phyloP scores from a whole-genome alignment of 257 asterid genomes.

The Scutellaria galericulata region DNA sequence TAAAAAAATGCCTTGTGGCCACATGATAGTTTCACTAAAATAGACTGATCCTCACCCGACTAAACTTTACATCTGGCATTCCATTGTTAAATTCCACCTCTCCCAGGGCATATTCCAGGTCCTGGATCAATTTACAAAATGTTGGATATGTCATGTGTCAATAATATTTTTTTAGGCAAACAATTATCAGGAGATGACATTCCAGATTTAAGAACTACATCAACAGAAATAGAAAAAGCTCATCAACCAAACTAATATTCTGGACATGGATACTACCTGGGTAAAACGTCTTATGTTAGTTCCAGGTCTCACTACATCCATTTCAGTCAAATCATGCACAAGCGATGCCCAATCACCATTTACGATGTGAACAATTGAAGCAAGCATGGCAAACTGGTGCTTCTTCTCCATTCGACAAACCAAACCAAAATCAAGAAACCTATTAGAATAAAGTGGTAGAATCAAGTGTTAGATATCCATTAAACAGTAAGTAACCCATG shows the following conservation, averaged over 20 bases:
- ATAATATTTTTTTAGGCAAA: slow-evolving; percentile 8
- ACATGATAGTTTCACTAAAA: slow-evolving; percentile 19
- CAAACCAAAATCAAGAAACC: slow-evolving; percentile 98
- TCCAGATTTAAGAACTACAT: slow-evolving; percentile 2
- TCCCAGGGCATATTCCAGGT: slow-evolving; percentile 75
- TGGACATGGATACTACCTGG: slow-evolving; percentile 61
- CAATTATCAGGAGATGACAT: slow-evolving; percentile 18
- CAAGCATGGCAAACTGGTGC: slow-evolving; percentile 95
- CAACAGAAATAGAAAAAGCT: slow-evolving; percentile 15
- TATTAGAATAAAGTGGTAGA: slow-evolving; percentile 34
- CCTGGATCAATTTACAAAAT: slow-evolving; percentile 57
- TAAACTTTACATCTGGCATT: slow-evolving; percentile 81
- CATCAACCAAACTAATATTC: slow-evolving; percentile 25
- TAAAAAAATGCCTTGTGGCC: not conserved
- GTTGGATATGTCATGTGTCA: slow-evolving; percentile 28
- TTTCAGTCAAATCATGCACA: slow-evolving; percentile 75
- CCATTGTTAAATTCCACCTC: slow-evolving; percentile 73
- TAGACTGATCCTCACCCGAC: slow-evolving; percentile 68
- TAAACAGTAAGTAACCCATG: slow-evolving; percentile 21
- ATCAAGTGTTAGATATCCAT: slow-evolving; percentile 29
- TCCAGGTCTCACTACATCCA: slow-evolving; percentile 89
- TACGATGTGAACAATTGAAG: slow-evolving; percentile 84
- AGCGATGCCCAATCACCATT: slow-evolving; percentile 95
- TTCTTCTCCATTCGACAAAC: slow-evolving; percentile 95
- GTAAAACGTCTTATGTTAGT: slow-evolving; percentile 78